Evolutionary conservation across 345 rosid genomes (phyloP), one percentile per base, ranked within the genome.

Genomic region (Hirschfeldia incana): DNA sequence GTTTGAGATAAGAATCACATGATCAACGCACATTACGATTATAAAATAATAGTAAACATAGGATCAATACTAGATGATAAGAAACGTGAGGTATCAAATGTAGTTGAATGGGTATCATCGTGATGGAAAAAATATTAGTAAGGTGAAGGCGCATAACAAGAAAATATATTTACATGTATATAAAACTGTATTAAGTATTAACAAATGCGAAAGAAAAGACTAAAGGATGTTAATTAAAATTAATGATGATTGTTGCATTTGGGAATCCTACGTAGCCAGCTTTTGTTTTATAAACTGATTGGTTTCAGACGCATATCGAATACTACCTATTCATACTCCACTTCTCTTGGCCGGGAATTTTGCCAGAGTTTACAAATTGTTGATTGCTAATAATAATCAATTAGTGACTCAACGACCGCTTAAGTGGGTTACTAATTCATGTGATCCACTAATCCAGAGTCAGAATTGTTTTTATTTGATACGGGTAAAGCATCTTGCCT

Each of bases 221-320:
- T 15, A 65, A 21, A 1, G 42, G 78, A 80, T 26, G 17, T 13
- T 71, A 42, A 42, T 42, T 42, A 67, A 74, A 63, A 60, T 28
- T 73, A 16, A 28, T 34, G 70, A 69, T 85, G 61, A 75, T 70
- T 72, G 76, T 77, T 60, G 64, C 57, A 67, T 34, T 66, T 86
- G 88, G 86, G 65, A 81, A 80, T 90, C 94, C 88, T 30, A 87
- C 91, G 85, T 63, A 85, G 87, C 83, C 82, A 88, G 76, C 89
- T 30, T 73, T 74, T 68, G 71, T 46, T 67, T 36, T 65, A 42
- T 39, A 39, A 39, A 39, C 73, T 59, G 39, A 37, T 70, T 67
- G 46, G 6, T 75, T 58, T 67, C 55, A 66, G 15, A 37, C 67
- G 57, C 68, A 76, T 29, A 67, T 16, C 59, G 60, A 10, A 67